These are phyloP conservation scores for Ascocoryne sarcoides DNA, from an alignment of 2,329 filamentous ascomycete species.

Conservation along the genomic window DNA sequence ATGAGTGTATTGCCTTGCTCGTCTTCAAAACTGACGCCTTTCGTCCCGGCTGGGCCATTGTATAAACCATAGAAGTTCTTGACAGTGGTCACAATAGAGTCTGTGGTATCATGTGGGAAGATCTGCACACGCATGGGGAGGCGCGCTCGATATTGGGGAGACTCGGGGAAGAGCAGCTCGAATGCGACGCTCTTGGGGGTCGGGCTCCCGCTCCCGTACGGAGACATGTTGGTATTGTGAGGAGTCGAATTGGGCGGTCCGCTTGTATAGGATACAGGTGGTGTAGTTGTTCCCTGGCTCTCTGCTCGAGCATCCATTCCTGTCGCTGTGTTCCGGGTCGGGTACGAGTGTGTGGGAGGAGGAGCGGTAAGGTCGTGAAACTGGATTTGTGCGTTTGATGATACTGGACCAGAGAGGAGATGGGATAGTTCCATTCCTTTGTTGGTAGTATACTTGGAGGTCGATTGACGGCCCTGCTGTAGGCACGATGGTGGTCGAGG, in stretches of 20 bases:
- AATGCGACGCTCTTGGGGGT: conserved; percentile 70
- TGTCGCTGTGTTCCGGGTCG: conserved; percentile 24
- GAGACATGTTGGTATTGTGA: conserved; percentile 24
- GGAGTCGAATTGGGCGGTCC: conserved; percentile 20
- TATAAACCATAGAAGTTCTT: conserved; percentile 99
- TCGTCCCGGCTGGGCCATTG: conserved; percentile 57
- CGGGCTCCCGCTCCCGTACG: conserved; percentile 24
- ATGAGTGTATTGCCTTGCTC: conserved; percentile 83
- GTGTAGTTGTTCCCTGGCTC: conserved; percentile 24
- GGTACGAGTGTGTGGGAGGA: conserved; percentile 19
- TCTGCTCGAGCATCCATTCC: conserved; percentile 19
- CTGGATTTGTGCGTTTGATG: conserved; percentile 21
- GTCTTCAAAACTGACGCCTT: conserved; percentile 93
- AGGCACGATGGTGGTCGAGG: conserved; percentile 12
- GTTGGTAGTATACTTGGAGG: conserved; percentile 3
- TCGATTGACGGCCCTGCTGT: conserved; percentile 9
- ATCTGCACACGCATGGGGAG: conserved; percentile 85
- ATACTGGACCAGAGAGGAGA: conserved; percentile 17
- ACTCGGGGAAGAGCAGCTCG: conserved; percentile 62
- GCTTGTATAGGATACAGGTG: conserved; percentile 19
- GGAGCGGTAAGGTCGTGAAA: conserved; percentile 15
- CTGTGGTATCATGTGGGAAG: conserved; percentile 89
- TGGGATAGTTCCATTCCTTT: conserved; percentile 18
- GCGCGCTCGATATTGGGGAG: conserved; percentile 61
- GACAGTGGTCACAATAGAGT: conserved; percentile 95